Base-by-base conservation (phyloP, 306 rosid genomes). In the Purshia tridentata region DNA sequence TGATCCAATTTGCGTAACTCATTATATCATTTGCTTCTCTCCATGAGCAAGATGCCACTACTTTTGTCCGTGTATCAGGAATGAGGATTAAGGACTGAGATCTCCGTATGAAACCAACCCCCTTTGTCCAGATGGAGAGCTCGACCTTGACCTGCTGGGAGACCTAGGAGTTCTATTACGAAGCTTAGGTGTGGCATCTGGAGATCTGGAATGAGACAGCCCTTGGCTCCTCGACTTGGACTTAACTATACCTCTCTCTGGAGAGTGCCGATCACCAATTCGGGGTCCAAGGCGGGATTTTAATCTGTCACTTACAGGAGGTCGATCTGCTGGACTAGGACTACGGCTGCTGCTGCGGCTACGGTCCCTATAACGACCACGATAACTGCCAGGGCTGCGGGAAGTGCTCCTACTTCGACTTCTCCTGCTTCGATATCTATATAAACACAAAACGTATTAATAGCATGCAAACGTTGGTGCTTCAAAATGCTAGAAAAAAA, bases 31-130 rank as follows among this genome's bases (percentile, higher is more conserved):
- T n/a, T 8, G 60, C 62, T 44, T 65, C 64, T 29, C 50, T 72
- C 18, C 67, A 15, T 13, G 54, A 29, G 58, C 44, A 23, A 53
- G 48, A 80, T 54, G 37, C 67, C 74, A 22, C 35, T 82, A 88
- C 54, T 73, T 78, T 35, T 37, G 45, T 14, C 45, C 45, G 11
- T 9, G 82, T 47, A 76, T 80, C 91, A 56, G 91, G 73, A 18
- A 39, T 20, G 3, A 53, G 11, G 15, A 16, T 51, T 18, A 40
- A 12, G 67, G 99, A 83, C 93, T 91, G 6, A 70, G 81, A 75
- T 94, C 97, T 22, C 91, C 99, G 42, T 94, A 91, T 20, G 97
- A 94, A 79, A 94, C 97, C 80, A 94, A 80, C 41, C 97, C 95
- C 74, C 88, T 87, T 65, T 88, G 97, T 42, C 86, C 95, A 5